Evolutionary conservation across 2,329 filamentous ascomycete species (phyloP), one percentile per base, ranked within the genome.

Genomic region (Myriosclerotinia duriaeana): DNA sequence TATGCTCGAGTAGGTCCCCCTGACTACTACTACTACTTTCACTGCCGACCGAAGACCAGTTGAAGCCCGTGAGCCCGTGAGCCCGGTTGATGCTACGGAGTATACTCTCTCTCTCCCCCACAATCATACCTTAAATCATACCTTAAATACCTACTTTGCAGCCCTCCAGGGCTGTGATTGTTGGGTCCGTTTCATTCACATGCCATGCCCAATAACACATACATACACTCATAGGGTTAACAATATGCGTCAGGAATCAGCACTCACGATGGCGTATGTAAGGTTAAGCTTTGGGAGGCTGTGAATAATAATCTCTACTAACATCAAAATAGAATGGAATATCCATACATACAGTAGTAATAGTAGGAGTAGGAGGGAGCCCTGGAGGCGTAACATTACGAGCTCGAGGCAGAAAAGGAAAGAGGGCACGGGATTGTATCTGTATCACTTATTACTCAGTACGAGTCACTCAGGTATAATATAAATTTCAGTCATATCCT

Each of bases 131-230:
- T 56, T 55, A 22, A 52, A n/a, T 40, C 34, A 44, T 36, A 15
- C 17, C 17, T 44, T 5, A 15, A 17, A 17, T 15, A 44, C 9
- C 40, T 44, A 44, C 5, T 6, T 53, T 42, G n/a, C 22, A 54
- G 60, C 48, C 42, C 52, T 26, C 26, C 26, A 26, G n/a, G n/a
- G 26, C 26, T 56, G 52, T 54, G 26, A 54, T 53, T 64, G 50
- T 44, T 44, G 40, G 12, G 42, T 55, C 22, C 26, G 61, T 64
- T 64, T 54, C 61, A 55, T 44, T 64, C 52, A 52, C 38, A 64
- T 36, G 61, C 46, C 61, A 46, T n/a, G n/a, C n/a, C n/a, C n/a
- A n/a, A n/a, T n/a, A n/a, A n/a, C n/a, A n/a, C n/a, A n/a, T n/a
- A n/a, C n/a, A n/a, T n/a, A n/a, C n/a, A n/a, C n/a, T n/a, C n/a